Conservation (phyloP, 2,329 filamentous ascomycete species). For the Thermothelomyces thermophilus region DNA sequence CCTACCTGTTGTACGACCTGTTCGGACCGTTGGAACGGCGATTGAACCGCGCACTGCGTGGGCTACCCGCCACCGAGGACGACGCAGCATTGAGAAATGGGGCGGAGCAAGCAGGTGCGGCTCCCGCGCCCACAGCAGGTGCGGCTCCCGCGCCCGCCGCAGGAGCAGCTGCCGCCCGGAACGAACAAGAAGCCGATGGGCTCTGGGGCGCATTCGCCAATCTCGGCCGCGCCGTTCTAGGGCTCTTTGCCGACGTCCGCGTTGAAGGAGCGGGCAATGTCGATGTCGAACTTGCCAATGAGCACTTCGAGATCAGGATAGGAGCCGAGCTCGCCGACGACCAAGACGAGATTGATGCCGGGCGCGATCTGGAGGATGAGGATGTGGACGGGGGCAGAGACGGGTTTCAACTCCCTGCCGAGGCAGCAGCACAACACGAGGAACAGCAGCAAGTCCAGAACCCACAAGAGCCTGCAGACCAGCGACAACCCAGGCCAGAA, state of each 20-base stretch:
- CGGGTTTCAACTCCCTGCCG: conserved; percentile 1
- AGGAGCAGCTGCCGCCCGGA: neutral
- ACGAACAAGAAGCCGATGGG: conserved; percentile 10
- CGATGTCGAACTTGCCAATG: conserved; percentile 21
- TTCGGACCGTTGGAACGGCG: conserved; percentile 42
- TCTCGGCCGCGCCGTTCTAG: conserved; percentile 13
- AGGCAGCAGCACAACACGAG: neutral
- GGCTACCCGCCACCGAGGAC: conserved; percentile 26
- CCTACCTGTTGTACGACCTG: conserved; percentile 41
- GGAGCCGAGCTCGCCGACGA: conserved; percentile 19
- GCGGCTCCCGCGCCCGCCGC: conserved; percentile 4
- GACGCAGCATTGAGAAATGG: conserved; percentile 1
- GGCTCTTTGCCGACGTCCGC: conserved; percentile 6
- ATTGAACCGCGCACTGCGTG: conserved; percentile 42
- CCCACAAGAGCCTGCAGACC: conserved; percentile 2
- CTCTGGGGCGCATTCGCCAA: conserved; percentile 11
- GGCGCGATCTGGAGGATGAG: conserved; percentile 33
- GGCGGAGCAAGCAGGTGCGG: neutral
- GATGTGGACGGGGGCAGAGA: conserved; percentile 24
- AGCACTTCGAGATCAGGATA: conserved; percentile 24
- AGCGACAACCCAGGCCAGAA: conserved; percentile 4
- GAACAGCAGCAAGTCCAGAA: neutral
- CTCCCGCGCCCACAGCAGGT: neutral
- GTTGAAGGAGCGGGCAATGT: conserved; percentile 13
- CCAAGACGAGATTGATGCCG: conserved; percentile 17